Conservation (phyloP, 257 asterid genomes). For the Perilla frutescens region DNA sequence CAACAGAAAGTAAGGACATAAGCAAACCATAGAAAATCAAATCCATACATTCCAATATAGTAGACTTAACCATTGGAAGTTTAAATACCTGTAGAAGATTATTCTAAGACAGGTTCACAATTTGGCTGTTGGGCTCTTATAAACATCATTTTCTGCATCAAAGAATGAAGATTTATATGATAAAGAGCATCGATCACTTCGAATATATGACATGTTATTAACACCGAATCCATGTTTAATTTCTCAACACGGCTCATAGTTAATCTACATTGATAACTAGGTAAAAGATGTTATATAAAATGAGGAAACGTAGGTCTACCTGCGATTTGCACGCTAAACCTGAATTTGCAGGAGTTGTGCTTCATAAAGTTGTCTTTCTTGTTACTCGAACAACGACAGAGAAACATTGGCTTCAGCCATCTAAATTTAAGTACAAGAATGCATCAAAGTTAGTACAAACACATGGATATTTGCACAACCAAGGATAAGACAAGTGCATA, state of each 20-base stretch:
- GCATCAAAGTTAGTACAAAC: slow-evolving; percentile 12
- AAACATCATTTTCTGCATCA: too few species aligned
- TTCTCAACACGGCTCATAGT: neutral
- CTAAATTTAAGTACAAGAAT: slow-evolving; percentile 45
- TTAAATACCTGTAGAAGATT: too few species aligned
- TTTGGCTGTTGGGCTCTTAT: too few species aligned
- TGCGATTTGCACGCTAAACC: slow-evolving; percentile 87
- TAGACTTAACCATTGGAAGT: too few species aligned
- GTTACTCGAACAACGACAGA: slow-evolving; percentile 86
- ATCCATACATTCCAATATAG: too few species aligned
- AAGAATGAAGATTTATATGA: too few species aligned
- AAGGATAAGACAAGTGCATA: neutral
- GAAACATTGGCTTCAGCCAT: slow-evolving; percentile 90
- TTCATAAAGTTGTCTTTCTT: slow-evolving; percentile 95
- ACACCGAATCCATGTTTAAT: neutral
- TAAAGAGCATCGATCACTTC: too few species aligned
- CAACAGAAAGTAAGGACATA: too few species aligned
- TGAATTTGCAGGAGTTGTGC: slow-evolving; percentile 92
- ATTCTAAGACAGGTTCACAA: too few species aligned
- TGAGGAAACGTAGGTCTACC: slow-evolving; percentile 51
- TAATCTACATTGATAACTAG: neutral
- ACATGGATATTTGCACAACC: neutral
- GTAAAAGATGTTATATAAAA: slow-evolving; percentile 4
- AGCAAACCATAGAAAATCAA: too few species aligned
- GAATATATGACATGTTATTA: too few species aligned